Evolutionary conservation across 2,329 filamentous ascomycete genomes (phyloP), one percentile per base, ranked within the genome.

Genomic region (Alternaria infectoria): DNA sequence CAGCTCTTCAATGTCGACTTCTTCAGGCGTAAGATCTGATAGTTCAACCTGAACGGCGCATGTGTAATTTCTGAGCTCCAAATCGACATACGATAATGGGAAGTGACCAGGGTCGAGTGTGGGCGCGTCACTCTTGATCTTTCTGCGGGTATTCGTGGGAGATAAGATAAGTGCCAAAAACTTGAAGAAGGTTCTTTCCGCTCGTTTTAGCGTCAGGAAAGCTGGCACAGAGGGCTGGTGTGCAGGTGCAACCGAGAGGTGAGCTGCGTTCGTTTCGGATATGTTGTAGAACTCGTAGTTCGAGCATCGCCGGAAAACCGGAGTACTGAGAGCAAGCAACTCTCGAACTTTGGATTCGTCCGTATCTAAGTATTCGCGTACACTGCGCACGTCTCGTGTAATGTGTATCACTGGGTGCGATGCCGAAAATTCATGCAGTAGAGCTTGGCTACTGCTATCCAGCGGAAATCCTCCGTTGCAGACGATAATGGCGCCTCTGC

Each of bases 261-360:
- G 64, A 8, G 67, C 57, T 11, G 69, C 69, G 51, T 71, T 70
- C 32, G 72, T 83, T 72, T 92, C 90, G 2, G 89, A 89, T 15
- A 91, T 82, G 69, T 93, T 93, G 82, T 90, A 92, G 76, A 92
- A 93, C 72, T 93, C 91, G 65, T 91, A 86, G 69, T 92, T 93
- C 6, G 89, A 89, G 73, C 89, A 91, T 3, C 84, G 83, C 54
- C 89, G 83, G 70, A 91, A 89, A 12, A 90, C 85, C 3, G 83
- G 81, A 17, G 83, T 84, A 69, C 85, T 87, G 11, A 85, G 83
- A 26, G 85, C 83, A 28, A 91, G 79, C 2, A 92, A 81, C 54
- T 86, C 86, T 43, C 83, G 81, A 1, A 90, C 83, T 69, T 87
- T 89, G 30, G 83, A 81, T 45, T 84, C 80, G 51, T 89, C 84